Evolutionary conservation across 352 stramenopile genomes (phyloP).

Genomic region (Phytophthora sp.): DNA sequence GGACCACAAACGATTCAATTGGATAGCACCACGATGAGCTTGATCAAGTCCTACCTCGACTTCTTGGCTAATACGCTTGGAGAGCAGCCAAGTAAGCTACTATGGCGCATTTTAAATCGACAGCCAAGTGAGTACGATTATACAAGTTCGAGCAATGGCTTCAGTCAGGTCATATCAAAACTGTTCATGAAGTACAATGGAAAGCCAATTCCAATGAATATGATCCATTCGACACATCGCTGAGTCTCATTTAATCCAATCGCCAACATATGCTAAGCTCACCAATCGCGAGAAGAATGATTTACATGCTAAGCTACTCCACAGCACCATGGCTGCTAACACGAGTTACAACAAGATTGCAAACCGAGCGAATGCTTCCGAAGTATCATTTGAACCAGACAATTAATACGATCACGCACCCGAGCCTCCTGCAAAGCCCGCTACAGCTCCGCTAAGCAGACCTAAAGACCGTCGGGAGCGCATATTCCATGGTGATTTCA

Average conservation of each 20-base stretch:
- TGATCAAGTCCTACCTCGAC: neutral
- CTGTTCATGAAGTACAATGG: slow-evolving; percentile 4
- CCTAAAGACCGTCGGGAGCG: slow-evolving; percentile 2
- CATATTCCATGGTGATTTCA: slow-evolving; percentile 7
- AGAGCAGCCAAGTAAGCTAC: neutral
- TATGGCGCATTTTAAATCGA: neutral
- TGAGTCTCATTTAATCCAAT: slow-evolving; percentile 1
- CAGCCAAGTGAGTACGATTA: slow-evolving; percentile 4
- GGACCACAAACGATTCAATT: neutral
- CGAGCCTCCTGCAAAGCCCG: neutral
- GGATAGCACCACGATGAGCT: neutral
- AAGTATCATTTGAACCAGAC: neutral
- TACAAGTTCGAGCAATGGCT: neutral
- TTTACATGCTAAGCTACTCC: neutral
- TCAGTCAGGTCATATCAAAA: slow-evolving; percentile 1
- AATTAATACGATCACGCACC: neutral
- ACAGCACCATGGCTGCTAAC: neutral
- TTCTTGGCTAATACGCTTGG: neutral
- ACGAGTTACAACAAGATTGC: slow-evolving; percentile 3
- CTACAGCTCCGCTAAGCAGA: neutral
- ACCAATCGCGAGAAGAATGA: slow-evolving; percentile 1
- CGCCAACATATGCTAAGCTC: neutral
- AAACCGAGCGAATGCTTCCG: neutral
- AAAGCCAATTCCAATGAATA: slow-evolving; percentile 4
- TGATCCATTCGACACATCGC: neutral